phyloP scores from a whole-genome alignment of 2,329 filamentous ascomycete species.

The Neurospora crassa region DNA sequence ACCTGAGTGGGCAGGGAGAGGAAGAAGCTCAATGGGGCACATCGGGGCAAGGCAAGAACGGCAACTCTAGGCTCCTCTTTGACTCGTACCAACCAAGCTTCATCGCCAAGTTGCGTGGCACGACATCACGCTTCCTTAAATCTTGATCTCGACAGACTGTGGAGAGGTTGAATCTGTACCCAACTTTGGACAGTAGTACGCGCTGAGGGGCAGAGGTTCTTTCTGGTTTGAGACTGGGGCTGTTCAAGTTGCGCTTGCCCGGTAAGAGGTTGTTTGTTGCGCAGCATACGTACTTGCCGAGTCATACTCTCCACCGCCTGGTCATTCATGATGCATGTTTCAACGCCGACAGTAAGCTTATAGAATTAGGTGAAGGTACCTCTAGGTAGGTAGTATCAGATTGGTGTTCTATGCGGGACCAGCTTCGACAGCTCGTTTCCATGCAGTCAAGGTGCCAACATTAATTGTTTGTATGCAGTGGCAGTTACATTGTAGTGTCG shows the following conservation, averaged over 20 bases:
- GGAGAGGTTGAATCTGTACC: neutral
- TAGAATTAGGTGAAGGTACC: neutral
- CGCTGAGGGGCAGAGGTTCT: neutral
- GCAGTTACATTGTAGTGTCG: neutral
- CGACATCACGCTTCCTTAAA: neutral
- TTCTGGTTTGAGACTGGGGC: neutral
- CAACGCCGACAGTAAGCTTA: neutral
- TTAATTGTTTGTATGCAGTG: neutral
- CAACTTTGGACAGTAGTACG: neutral
- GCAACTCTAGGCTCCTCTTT: neutral
- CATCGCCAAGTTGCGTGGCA: neutral
- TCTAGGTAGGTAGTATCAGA: neutral
- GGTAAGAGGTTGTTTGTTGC: neutral
- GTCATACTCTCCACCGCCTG: neutral
- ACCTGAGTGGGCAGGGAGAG: neutral
- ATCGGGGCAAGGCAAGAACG: neutral
- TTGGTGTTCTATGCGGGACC: neutral
- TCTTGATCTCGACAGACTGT: neutral
- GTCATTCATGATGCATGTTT: neutral
- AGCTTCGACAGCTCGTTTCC: neutral
- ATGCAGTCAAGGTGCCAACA: neutral
- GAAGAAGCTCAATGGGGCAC: neutral
- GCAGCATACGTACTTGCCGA: neutral
- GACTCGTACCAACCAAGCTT: neutral
- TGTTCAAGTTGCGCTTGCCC: neutral